Evolutionary conservation across 2,329 filamentous ascomycete species (phyloP).

Genomic region (Colletotrichum zoysiae): DNA sequence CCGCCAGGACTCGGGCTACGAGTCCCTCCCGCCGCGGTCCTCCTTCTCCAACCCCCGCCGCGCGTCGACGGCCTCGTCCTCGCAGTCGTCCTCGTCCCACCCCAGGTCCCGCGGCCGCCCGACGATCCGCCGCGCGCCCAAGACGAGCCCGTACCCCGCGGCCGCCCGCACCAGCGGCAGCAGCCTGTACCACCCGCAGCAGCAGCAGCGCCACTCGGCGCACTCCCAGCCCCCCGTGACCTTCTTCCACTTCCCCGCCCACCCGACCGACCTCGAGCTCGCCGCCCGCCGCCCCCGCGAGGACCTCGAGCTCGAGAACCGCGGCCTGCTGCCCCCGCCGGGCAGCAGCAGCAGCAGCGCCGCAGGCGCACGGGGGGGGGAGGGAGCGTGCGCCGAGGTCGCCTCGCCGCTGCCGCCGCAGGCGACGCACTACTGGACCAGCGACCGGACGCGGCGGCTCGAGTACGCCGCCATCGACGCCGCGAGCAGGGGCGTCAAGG

Average conservation of each 20-base stretch:
- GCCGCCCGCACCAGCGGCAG: slow-evolving; percentile 32
- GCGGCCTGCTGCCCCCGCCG: not conserved
- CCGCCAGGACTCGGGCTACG: slow-evolving; percentile 71
- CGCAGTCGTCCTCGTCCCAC: slow-evolving; percentile 45
- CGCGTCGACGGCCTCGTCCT: slow-evolving; percentile 50
- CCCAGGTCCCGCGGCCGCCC: slow-evolving; percentile 56
- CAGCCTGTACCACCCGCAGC: slow-evolving; percentile 34
- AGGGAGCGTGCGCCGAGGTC: slow-evolving; percentile 38
- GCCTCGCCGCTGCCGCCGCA: slow-evolving; percentile 60
- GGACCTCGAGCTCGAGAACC: slow-evolving; percentile 44
- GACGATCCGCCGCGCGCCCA: slow-evolving; percentile 55
- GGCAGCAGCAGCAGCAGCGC: slow-evolving; percentile 16
- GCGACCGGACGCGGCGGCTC: slow-evolving; percentile 70
- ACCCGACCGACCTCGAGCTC: slow-evolving; percentile 51
- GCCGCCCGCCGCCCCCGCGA: slow-evolving; percentile 21
- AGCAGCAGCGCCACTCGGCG: slow-evolving; percentile 23
- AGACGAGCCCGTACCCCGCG: slow-evolving; percentile 50
- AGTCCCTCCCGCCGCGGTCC: slow-evolving; percentile 59
- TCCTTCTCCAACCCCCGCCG: slow-evolving; percentile 53
- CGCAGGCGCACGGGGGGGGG: slow-evolving; percentile 31
- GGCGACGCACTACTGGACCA: slow-evolving; percentile 77
- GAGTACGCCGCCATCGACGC: slow-evolving; percentile 77
- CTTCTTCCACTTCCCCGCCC: slow-evolving; percentile 65
- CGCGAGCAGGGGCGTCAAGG: slow-evolving; percentile 69
- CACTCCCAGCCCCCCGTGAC: slow-evolving; percentile 49